Percentiles rank a stretch among this genome's conserved stretches.
Conservation (phyloP, 768 basidiomycete genomes). For the Lactifluus subvellereus region DNA sequence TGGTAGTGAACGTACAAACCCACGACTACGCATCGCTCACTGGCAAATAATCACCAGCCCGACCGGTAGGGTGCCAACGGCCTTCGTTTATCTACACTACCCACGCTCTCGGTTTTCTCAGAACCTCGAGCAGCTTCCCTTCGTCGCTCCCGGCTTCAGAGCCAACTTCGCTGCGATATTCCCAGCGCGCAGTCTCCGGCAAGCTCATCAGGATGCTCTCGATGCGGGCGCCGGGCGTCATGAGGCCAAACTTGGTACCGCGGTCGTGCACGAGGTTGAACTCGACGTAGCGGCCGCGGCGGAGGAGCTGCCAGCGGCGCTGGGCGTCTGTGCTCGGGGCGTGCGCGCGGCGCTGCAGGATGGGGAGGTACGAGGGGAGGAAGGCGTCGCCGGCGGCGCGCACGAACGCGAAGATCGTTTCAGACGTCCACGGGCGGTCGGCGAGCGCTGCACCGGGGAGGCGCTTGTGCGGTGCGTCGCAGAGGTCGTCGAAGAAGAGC, state of each 20-base stretch:
- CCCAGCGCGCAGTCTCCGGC: conserved; percentile 63
- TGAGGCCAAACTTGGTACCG: conserved; percentile 61
- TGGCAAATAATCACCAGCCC: background rate
- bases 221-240: conserved; percentile 51
- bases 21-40: background rate
- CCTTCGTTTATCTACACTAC: conserved; percentile 24
- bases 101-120: conserved; percentile 49
- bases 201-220: conserved; percentile 64
- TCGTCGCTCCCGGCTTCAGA: conserved; percentile 45
- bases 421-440: conserved; percentile 48
- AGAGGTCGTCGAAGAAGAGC: conserved; percentile 94
- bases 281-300: conserved; percentile 91
- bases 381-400: conserved; percentile 72
- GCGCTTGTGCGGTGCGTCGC: conserved; percentile 57
- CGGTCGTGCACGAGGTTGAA: conserved; percentile 71
- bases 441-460: conserved; percentile 37
- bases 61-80: background rate
- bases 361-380: conserved; percentile 85
- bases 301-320: conserved; percentile 88
- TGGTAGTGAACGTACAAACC: too few relatives aligned
- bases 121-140: conserved; percentile 44
- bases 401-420: conserved; percentile 74
- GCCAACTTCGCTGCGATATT: conserved; percentile 56
- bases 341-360: conserved; percentile 54
- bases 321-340: conserved; percentile 58